phyloP scores from a whole-genome alignment of 345 rosid species.

The Murraya koenigii region DNA sequence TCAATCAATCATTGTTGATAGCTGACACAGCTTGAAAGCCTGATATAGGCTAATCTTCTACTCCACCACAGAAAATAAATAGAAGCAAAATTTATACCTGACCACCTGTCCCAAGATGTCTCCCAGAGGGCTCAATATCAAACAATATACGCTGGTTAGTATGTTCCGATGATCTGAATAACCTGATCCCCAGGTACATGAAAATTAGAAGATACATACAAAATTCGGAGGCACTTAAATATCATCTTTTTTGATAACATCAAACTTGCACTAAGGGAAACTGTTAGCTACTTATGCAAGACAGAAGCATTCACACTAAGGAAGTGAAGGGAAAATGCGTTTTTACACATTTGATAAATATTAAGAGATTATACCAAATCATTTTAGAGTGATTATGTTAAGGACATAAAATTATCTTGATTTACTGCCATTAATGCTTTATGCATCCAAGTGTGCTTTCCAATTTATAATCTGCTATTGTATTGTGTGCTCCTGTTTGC shows the following conservation, averaged over 20 bases:
- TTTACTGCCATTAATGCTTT: not conserved
- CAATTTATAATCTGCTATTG: not conserved
- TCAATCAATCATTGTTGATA: not conserved
- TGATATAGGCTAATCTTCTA: not conserved
- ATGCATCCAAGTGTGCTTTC: not conserved
- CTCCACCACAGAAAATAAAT: not conserved
- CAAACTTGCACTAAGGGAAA: not conserved
- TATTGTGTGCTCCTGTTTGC: not conserved
- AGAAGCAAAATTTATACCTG: slow-evolving; percentile 48
- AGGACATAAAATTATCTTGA: slow-evolving; percentile 2
- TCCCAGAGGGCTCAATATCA: slow-evolving; percentile 79
- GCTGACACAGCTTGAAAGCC: not conserved
- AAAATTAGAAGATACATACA: not conserved
- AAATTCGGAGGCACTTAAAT: not conserved
- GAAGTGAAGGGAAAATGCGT: not conserved
- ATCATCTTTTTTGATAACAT: not conserved
- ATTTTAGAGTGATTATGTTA: not conserved
- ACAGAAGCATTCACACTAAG: not conserved
- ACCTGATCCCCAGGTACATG: slow-evolving; percentile 34
- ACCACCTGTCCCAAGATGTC: slow-evolving; percentile 91
- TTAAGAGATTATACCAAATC: not conserved
- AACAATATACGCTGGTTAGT: slow-evolving; percentile 91
- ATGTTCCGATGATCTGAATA: slow-evolving; percentile 76
- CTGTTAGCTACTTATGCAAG: not conserved
- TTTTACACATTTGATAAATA: not conserved